Conservation (phyloP, 345 rosid genomes). For the Arabidopsis suecica region DNA sequence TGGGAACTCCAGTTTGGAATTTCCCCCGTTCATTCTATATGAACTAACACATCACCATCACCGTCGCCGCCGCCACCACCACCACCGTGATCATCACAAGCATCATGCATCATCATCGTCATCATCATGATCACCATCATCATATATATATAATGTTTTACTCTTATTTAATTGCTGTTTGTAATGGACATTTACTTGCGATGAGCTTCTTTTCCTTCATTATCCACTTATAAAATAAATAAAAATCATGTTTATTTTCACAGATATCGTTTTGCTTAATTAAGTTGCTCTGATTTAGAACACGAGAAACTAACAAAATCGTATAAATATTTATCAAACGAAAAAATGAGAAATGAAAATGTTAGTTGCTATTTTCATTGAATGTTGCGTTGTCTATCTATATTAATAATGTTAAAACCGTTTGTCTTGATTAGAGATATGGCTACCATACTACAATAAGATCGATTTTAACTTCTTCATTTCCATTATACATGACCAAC, state of each 20-base stretch:
- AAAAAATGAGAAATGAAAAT: not conserved
- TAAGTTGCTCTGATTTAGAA: not conserved
- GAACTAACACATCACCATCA: conserved; percentile 48
- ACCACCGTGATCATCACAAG: not conserved
- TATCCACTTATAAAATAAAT: conserved; percentile 18
- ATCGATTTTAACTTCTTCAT: conserved; percentile 5
- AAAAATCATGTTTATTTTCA: not conserved
- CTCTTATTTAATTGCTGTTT: conserved; percentile 9
- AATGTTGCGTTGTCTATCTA: not conserved
- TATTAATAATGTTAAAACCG: not conserved
- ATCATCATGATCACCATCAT: not conserved
- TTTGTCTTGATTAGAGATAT: not conserved
- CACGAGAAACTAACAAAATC: not conserved
- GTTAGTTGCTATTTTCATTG: not conserved
- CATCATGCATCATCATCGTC: conserved; percentile 28
- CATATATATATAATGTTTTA: not conserved
- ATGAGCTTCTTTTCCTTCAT: conserved; percentile 47
- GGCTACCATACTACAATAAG: not conserved
- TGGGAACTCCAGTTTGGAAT: conserved; percentile 78
- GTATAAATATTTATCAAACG: not conserved
- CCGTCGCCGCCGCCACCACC: conserved; percentile 7
- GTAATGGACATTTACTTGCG: conserved; percentile 41
- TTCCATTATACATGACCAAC: conserved; percentile 8
- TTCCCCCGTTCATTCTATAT: conserved; percentile 67
- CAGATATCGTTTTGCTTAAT: not conserved